Percentiles rank a stretch among this genome's conserved stretches.
Conservation (phyloP, 78 protist genomes). For the Monocercomonoides exilis region DNA sequence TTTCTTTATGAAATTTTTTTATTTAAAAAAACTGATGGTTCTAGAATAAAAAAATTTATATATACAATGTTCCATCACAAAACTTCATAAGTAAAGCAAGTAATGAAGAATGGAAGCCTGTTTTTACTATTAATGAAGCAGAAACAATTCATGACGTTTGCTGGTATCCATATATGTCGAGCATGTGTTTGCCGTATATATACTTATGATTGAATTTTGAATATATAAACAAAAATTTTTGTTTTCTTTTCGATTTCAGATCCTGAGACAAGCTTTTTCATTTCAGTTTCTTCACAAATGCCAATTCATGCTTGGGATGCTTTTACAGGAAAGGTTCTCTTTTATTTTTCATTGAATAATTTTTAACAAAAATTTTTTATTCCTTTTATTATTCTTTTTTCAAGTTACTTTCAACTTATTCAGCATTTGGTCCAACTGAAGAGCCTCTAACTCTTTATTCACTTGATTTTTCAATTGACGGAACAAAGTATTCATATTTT, state of each 20-base stretch:
- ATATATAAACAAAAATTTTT: too few species aligned
- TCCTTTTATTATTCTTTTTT: background rate
- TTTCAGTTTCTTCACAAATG: background rate
- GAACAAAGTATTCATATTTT: background rate
- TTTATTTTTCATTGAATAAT: too few species aligned
- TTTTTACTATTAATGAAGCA: background rate
- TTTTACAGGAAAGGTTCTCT: background rate
- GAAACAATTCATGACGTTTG: background rate
- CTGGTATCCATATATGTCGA: background rate
- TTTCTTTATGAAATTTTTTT: background rate
- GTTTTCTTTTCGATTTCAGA: background rate
- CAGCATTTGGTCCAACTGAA: background rate
- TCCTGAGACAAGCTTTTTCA: background rate
- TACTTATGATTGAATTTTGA: too few species aligned
- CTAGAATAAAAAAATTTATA: background rate
- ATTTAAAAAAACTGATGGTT: background rate
- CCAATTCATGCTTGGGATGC: background rate
- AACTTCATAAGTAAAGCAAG: background rate
- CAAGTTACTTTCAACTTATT: background rate
- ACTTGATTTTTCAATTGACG: background rate
- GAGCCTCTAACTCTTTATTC: background rate
- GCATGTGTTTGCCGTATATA: background rate
- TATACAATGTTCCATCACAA: too few species aligned
- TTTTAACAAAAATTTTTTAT: too few species aligned
- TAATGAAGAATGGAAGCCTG: background rate